Percentiles rank a stretch among this genome's conserved stretches.
Evolutionary conservation across 2,329 filamentous ascomycete species (phyloP).

Genomic region (Talaromyces sp.): DNA sequence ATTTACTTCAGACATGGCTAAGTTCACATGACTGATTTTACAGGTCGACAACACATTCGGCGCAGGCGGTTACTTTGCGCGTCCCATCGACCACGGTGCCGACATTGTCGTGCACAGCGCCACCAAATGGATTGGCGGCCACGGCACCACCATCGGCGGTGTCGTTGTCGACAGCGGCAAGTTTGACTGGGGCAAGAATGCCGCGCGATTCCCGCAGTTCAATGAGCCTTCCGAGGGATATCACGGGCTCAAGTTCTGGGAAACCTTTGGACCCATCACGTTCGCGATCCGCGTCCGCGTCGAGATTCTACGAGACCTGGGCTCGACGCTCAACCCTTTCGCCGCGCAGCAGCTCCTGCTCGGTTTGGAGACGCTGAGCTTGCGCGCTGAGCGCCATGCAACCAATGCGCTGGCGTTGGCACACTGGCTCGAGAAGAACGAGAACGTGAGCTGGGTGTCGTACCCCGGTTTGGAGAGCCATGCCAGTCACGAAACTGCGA

Average conservation of each 20-base stretch:
- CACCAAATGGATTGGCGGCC: slow-evolving; percentile 95
- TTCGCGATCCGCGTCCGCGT: slow-evolving; percentile 84
- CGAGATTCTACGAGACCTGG: slow-evolving; percentile 84
- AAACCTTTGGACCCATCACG: slow-evolving; percentile 75
- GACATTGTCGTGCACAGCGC: slow-evolving; percentile 93
- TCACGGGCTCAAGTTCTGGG: slow-evolving; percentile 88
- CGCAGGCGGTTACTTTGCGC: slow-evolving; percentile 81
- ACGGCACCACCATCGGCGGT: slow-evolving; percentile 86
- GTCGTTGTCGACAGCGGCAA: slow-evolving; percentile 83
- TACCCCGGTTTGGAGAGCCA: slow-evolving; percentile 87
- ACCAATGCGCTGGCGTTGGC: slow-evolving; percentile 77
- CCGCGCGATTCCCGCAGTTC: slow-evolving; percentile 84
- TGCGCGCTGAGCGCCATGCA: slow-evolving; percentile 82
- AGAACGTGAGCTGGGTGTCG: slow-evolving; percentile 85
- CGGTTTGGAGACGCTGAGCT: slow-evolving; percentile 81
- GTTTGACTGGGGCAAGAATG: slow-evolving; percentile 88
- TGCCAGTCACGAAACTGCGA: slow-evolving; percentile 70
- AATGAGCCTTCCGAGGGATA: slow-evolving; percentile 82
- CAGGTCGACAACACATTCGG: slow-evolving; percentile 93
- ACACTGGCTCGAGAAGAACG: slow-evolving; percentile 74
- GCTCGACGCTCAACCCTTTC: slow-evolving; percentile 79
- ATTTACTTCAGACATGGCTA: background rate
- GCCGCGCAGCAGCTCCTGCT: slow-evolving; percentile 87
- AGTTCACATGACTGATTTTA: background rate
- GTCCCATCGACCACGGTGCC: slow-evolving; percentile 83